These are phyloP conservation scores for Xylaria castorea DNA, from an alignment of 495 filamentous ascomycete species.

Conservation along the genomic window DNA sequence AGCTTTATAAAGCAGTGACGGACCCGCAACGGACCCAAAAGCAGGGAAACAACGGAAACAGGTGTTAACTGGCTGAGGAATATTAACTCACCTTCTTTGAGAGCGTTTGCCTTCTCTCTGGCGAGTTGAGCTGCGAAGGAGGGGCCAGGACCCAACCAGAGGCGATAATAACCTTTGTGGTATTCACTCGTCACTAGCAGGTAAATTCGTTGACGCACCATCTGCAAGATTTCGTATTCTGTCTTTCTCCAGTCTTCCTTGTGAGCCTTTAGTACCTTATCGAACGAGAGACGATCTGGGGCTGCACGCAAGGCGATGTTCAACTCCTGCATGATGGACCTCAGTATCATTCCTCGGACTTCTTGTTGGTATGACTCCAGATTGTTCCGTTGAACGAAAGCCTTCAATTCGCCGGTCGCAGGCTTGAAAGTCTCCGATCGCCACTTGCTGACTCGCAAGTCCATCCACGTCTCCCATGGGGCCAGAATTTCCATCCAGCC, in stretches of 20 bases:
- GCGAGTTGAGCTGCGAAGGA: background rate
- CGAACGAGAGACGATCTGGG: background rate
- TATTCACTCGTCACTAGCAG: background rate
- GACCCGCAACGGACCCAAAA: too few species aligned
- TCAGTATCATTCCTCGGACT: background rate
- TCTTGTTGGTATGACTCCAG: slow-evolving; percentile 9
- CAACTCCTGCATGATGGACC: slow-evolving; percentile 1
- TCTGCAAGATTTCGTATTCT: background rate
- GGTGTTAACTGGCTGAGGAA: background rate
- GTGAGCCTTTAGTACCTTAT: background rate
- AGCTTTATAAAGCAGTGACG: background rate
- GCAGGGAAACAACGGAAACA: background rate
- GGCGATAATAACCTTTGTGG: slow-evolving; percentile 2
- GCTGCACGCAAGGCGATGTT: background rate
- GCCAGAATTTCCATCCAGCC: slow-evolving; percentile 25
- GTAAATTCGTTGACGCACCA: background rate
- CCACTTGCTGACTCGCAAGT: background rate
- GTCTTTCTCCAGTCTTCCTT: background rate
- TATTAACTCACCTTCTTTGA: slow-evolving; percentile 8
- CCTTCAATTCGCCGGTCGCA: background rate
- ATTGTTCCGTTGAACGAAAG: background rate
- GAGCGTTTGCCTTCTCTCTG: background rate
- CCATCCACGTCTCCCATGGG: slow-evolving; percentile 8
- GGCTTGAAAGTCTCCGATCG: background rate
- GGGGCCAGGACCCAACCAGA: background rate